These are phyloP conservation scores for Epithemia pelagica DNA, from an alignment of 108 stramenopile genomes.

Conservation along the genomic window DNA sequence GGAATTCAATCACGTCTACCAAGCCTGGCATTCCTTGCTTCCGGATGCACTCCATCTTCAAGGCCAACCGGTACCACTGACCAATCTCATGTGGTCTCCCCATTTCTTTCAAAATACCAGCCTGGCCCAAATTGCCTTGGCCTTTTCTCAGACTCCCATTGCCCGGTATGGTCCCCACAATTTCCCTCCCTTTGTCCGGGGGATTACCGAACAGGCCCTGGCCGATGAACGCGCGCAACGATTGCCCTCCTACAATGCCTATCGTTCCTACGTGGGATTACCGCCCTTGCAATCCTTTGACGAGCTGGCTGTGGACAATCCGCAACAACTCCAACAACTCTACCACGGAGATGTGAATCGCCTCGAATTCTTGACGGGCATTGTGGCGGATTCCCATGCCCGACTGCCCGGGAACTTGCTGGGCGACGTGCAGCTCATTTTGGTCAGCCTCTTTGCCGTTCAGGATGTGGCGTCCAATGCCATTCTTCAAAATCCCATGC, in stretches of 20 bases:
- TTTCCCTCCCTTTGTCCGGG: background rate
- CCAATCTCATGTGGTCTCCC: constrained; percentile 2
- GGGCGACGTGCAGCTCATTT: background rate
- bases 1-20: background rate
- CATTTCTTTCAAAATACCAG: background rate
- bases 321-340: background rate
- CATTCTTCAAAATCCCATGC: background rate
- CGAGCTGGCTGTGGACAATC: background rate
- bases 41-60: too few species aligned
- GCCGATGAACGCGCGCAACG: background rate
- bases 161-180: background rate
- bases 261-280: background rate
- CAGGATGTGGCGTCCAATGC: background rate
- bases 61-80: too few species aligned
- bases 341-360: background rate
- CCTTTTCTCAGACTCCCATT: background rate
- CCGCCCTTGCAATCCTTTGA: background rate
- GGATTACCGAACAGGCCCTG: background rate
- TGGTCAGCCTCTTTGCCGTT: background rate
- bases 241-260: constrained; percentile 1
- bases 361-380: background rate
- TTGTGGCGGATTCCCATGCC: background rate
- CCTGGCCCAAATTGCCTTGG: background rate
- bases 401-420: background rate
- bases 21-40: too few species aligned